Conservation (phyloP, 441 rosid genomes). For the Sinapis alba region DNA sequence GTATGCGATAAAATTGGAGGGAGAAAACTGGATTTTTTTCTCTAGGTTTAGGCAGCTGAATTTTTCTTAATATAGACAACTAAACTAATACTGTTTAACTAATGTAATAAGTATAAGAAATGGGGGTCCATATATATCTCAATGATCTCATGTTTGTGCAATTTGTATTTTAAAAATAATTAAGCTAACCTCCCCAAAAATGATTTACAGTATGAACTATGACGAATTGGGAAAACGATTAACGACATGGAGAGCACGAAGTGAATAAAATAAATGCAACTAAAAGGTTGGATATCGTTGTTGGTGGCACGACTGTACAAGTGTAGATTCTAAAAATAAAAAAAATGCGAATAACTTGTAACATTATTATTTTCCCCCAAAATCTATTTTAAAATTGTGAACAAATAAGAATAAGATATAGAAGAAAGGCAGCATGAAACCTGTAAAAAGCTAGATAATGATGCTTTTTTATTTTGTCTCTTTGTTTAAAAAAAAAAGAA, state of each 20-base stretch:
- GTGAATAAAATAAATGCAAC: constrained; percentile 11
- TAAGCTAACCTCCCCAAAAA: neutral
- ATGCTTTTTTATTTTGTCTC: neutral
- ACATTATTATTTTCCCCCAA: constrained; percentile 3
- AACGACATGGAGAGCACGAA: constrained; percentile 39
- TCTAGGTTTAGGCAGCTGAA: constrained; percentile 29
- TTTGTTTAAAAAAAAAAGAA: neutral
- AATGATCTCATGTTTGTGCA: constrained; percentile 30
- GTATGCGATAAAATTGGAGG: constrained; percentile 26
- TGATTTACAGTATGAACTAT: neutral
- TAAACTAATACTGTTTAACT: constrained; percentile 1
- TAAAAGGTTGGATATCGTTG: constrained; percentile 24
- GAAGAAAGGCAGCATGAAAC: constrained; percentile 20
- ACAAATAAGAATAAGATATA: constrained; percentile 6
- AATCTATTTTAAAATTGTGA: constrained; percentile 10
- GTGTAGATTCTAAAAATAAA: neutral
- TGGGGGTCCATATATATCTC: constrained; percentile 31
- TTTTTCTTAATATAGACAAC: constrained; percentile 41
- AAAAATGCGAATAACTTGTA: constrained; percentile 17
- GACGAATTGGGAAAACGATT: constrained; percentile 6
- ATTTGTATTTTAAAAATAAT: neutral
- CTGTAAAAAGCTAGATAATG: constrained; percentile 8
- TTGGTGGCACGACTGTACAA: constrained; percentile 44
- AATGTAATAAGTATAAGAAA: constrained; percentile 6
- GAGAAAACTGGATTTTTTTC: constrained; percentile 26